A percentile compares a stretch with the other conserved stretches of the same genome.
phyloP scores from a whole-genome alignment of 768 basidiomycete genomes.

The Rhodosporidiobolus sp. region DNA sequence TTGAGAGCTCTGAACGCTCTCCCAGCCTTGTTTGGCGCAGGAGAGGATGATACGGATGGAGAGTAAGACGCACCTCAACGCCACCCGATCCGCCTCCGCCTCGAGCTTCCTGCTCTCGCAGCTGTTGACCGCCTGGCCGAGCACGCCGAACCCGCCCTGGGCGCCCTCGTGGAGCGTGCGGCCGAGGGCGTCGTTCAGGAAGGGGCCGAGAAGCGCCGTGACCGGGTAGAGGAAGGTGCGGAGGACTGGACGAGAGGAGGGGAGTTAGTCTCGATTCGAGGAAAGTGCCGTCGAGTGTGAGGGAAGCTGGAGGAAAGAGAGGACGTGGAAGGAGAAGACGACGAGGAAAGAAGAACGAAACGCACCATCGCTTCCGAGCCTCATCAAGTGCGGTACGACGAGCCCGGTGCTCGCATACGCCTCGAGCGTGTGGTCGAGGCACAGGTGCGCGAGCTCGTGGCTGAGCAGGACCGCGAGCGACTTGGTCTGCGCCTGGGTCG shows the following conservation, averaged over 20 bases:
- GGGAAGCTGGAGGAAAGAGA: too few relatives aligned
- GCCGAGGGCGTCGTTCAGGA: constrained; percentile 89
- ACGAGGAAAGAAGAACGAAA: neutral
- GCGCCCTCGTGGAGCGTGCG: constrained; percentile 62
- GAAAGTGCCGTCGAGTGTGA: too few relatives aligned
- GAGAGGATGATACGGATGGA: too few relatives aligned
- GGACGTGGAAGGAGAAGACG: too few relatives aligned
- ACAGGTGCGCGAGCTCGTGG: constrained; percentile 87
- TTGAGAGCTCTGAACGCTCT: too few relatives aligned
- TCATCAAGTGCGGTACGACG: constrained; percentile 38
- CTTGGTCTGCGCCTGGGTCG: constrained; percentile 76
- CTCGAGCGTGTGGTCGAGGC: constrained; percentile 36
- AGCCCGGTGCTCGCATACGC: constrained; percentile 34
- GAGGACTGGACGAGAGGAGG: constrained; percentile 43
- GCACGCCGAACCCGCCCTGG: constrained; percentile 41
- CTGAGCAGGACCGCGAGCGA: constrained; percentile 86
- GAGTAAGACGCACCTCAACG: constrained; percentile 30
- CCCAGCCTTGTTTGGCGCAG: too few relatives aligned
- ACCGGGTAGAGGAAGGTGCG: constrained; percentile 42
- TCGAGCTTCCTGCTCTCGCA: constrained; percentile 82
- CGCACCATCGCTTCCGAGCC: constrained; percentile 39
- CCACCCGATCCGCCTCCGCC: constrained; percentile 60
- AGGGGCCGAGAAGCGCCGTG: constrained; percentile 67
- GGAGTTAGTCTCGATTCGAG: too few relatives aligned
- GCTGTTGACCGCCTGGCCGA: constrained; percentile 65